phyloP scores from a whole-genome alignment of 2,329 filamentous ascomycete species.

The Didymella exigua region DNA sequence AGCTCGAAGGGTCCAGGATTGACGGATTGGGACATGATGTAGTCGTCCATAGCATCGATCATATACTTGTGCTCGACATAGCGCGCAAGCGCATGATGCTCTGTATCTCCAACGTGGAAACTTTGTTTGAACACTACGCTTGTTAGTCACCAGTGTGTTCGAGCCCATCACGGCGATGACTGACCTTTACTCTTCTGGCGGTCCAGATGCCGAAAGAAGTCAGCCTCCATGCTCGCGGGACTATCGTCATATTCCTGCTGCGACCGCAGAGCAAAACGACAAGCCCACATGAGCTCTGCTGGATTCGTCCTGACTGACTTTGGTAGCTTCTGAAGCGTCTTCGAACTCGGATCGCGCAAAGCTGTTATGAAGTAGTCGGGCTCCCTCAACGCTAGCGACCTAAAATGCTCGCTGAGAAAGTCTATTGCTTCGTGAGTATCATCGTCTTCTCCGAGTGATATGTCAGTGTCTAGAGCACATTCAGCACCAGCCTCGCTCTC shows the following conservation, averaged over 20 bases:
- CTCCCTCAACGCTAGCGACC: background rate
- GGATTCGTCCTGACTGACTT: slow-evolving; percentile 15
- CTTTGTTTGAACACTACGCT: slow-evolving; percentile 49
- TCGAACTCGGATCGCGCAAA: slow-evolving; percentile 11
- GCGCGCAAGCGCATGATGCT: slow-evolving; percentile 47
- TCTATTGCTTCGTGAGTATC: slow-evolving; percentile 17
- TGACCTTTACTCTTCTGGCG: slow-evolving; percentile 46
- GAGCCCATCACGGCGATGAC: background rate
- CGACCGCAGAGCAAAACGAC: slow-evolving; percentile 21
- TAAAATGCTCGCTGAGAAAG: slow-evolving; percentile 17
- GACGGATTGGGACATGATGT: slow-evolving; percentile 22
- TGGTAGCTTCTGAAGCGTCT: slow-evolving; percentile 15
- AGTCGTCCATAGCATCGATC: slow-evolving; percentile 37
- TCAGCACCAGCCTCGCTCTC: slow-evolving; percentile 20
- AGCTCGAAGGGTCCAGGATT: slow-evolving; percentile 30
- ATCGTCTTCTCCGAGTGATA: slow-evolving; percentile 11
- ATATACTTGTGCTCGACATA: slow-evolving; percentile 49
- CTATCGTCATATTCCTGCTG: slow-evolving; percentile 20
- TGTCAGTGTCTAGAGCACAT: background rate
- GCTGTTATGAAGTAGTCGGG: slow-evolving; percentile 25
- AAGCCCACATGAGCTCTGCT: slow-evolving; percentile 21
- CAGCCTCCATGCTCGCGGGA: slow-evolving; percentile 21
- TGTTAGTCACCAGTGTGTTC: background rate
- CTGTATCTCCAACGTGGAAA: slow-evolving; percentile 54
- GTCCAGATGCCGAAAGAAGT: slow-evolving; percentile 40